Conservation (phyloP, 305 asterid species). For the Fraxinus greggii region DNA sequence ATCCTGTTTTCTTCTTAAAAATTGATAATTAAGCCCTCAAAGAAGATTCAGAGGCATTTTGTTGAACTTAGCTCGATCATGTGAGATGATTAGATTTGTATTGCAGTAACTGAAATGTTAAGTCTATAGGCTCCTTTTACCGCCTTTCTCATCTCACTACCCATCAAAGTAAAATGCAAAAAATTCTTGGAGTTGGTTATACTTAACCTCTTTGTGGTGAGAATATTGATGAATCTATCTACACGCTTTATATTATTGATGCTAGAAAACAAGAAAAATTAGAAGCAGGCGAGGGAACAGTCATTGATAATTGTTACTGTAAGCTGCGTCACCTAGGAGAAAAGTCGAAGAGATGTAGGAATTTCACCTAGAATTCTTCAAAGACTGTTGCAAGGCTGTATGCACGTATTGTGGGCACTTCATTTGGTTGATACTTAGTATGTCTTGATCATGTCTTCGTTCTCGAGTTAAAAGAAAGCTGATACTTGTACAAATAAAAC, state of each 20-base stretch:
- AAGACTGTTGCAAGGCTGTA: not conserved
- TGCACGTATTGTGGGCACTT: not conserved
- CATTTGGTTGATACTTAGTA: not conserved
- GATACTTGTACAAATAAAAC: not conserved
- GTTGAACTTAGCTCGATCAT: not conserved
- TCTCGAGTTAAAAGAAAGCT: not conserved
- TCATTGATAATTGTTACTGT: not conserved
- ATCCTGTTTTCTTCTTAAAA: not conserved
- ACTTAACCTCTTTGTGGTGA: not conserved
- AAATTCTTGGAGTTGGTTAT: not conserved
- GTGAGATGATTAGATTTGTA: not conserved
- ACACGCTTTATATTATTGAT: not conserved
- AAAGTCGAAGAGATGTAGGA: not conserved
- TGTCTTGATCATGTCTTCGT: not conserved
- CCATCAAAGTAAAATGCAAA: not conserved
- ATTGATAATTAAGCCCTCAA: not conserved
- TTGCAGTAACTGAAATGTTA: not conserved
- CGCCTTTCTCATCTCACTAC: not conserved
- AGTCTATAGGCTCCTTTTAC: not conserved
- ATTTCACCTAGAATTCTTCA: not conserved
- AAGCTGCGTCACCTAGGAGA: not conserved
- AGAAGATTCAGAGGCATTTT: not conserved
- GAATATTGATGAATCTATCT: not conserved
- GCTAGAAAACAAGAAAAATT: not conserved
- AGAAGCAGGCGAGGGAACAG: not conserved